These are phyloP conservation scores for Solanum arcanum DNA, from an alignment of 257 asterid genomes.

Conservation along the genomic window DNA sequence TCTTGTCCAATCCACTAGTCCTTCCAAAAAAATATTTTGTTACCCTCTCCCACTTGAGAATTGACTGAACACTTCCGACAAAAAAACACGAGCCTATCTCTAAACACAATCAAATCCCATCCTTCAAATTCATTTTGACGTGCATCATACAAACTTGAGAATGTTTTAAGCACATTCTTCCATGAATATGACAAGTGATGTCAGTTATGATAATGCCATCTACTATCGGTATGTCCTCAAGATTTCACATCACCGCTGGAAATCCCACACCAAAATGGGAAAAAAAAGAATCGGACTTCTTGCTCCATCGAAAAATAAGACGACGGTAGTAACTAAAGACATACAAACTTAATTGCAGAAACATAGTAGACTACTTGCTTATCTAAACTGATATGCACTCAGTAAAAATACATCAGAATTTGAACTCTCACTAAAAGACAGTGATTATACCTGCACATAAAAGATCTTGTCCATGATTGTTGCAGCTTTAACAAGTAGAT, in stretches of 20 bases:
- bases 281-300: background rate
- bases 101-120: background rate
- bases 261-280: background rate
- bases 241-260: background rate
- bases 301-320: background rate
- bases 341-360: background rate
- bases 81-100: background rate
- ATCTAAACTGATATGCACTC: background rate
- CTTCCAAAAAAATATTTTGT: too few species aligned
- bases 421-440: background rate
- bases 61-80: background rate
- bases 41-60: background rate
- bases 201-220: background rate
- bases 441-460: slow-evolving; percentile 54
- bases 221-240: background rate
- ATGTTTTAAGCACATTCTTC: background rate
- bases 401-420: background rate
- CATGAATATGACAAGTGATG: background rate
- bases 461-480: slow-evolving; percentile 67
- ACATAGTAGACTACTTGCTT: background rate
- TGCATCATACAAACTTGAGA: background rate
- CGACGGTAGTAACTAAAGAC: background rate
- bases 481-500: slow-evolving; percentile 64
- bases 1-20: too few species aligned
- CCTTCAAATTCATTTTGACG: background rate